Evolutionary conservation across 805 yeast species (phyloP).

Genomic region (Candida michaelii): DNA sequence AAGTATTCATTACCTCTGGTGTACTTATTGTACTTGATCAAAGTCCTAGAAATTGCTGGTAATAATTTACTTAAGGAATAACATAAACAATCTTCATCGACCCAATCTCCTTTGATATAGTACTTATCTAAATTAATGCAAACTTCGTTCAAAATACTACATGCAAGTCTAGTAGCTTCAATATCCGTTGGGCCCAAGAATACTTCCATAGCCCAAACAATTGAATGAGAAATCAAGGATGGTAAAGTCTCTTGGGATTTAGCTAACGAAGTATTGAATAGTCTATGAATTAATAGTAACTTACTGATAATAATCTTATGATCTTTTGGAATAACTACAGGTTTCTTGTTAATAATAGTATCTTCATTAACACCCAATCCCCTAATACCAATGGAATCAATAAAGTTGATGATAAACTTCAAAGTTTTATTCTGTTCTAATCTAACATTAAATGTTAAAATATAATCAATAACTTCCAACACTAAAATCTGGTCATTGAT

Average conservation of each 20-base stretch:
- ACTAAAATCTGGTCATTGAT: constrained; percentile 64
- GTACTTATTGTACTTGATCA: constrained; percentile 52
- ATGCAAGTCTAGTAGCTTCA: constrained; percentile 64
- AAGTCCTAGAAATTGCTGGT: constrained; percentile 52
- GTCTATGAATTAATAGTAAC: constrained; percentile 59
- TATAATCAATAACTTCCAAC: constrained; percentile 58
- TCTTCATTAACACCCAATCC: constrained; percentile 51
- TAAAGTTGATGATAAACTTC: constrained; percentile 42
- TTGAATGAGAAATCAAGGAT: constrained; percentile 44
- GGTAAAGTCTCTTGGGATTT: constrained; percentile 26
- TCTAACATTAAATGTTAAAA: constrained; percentile 44
- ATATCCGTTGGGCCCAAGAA: constrained; percentile 51
- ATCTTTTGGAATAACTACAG: constrained; percentile 41
- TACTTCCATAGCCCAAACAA: constrained; percentile 60
- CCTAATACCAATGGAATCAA: constrained; percentile 55
- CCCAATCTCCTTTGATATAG: constrained; percentile 30
- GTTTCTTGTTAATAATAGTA: constrained; percentile 17
- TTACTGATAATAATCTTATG: constrained; percentile 57
- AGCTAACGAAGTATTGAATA: constrained; percentile 41
- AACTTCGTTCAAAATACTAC: constrained; percentile 54
- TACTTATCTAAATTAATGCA: constrained; percentile 38
- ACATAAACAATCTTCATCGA: constrained; percentile 38
- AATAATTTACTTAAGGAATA: constrained; percentile 51
- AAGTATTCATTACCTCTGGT: constrained; percentile 47
- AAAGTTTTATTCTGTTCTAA: constrained; percentile 42